Percentiles rank a stretch among this genome's conserved stretches.
These are phyloP conservation scores for Seiridium unicorne DNA, from an alignment of 2,329 filamentous ascomycete species.

Conservation along the genomic window DNA sequence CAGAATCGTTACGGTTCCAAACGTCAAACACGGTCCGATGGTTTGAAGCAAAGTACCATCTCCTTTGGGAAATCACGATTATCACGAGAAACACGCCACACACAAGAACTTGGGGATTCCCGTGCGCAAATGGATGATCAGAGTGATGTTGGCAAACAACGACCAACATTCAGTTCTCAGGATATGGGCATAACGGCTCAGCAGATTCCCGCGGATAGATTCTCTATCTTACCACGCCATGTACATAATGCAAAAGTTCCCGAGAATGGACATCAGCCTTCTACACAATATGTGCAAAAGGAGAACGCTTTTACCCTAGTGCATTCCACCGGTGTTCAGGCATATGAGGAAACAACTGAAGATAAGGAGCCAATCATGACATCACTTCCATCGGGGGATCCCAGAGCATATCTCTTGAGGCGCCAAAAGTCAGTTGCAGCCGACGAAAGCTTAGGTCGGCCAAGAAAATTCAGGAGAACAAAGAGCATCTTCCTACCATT, in stretches of 20 bases:
- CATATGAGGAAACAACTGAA: conserved; percentile 4
- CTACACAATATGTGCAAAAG: not conserved
- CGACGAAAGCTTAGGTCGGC: conserved; percentile 11
- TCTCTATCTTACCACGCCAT: no score
- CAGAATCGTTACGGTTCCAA: not conserved
- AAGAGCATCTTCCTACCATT: conserved; percentile 28
- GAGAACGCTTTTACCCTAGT: conserved; percentile 10
- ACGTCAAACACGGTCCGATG: conserved; percentile 1
- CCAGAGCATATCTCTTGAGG: conserved; percentile 29
- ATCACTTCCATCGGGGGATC: conserved; percentile 22
- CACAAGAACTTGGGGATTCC: not conserved
- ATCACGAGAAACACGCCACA: not conserved
- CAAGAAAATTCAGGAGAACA: conserved; percentile 21
- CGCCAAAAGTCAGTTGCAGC: conserved; percentile 27
- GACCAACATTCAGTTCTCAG: no score
- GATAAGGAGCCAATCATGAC: conserved; percentile 24
- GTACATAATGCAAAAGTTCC: not conserved
- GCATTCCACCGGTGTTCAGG: conserved; percentile 6
- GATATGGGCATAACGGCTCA: not conserved
- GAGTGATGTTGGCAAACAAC: no score
- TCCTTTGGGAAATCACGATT: conserved; percentile 13
- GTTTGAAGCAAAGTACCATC: conserved; percentile 23
- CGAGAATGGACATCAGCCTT: not conserved
- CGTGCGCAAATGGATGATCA: no score
- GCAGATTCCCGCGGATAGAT: not conserved